phyloP scores from a whole-genome alignment of 805 yeast species.

The Nakazawaea wyomingensis region DNA sequence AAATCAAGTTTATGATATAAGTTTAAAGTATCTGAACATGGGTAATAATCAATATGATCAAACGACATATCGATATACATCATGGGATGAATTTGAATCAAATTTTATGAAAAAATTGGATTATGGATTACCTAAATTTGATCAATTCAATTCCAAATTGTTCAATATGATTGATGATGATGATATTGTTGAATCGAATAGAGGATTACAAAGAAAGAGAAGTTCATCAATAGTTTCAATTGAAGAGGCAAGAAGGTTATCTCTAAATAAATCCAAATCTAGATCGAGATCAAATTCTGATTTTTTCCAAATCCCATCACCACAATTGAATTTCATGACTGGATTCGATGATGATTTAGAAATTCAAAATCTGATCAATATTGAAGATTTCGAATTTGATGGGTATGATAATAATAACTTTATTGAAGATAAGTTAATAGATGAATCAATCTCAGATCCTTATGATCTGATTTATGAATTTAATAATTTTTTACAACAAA shows the following conservation, averaged over 20 bases:
- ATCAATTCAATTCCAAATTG: neutral
- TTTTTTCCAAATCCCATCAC: neutral
- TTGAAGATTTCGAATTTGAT: neutral
- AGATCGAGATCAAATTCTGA: slow-evolving; percentile 1
- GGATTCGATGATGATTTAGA: neutral
- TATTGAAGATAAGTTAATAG: neutral
- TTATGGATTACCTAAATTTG: neutral
- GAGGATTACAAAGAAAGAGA: too few relatives aligned
- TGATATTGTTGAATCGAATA: too few relatives aligned
- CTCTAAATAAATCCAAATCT: slow-evolving; percentile 1
- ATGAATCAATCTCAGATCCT: neutral
- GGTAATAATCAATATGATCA: too few relatives aligned
- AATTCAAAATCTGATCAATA: too few relatives aligned
- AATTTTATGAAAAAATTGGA: neutral
- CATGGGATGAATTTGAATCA: neutral
- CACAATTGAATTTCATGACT: neutral
- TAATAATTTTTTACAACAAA: too few relatives aligned
- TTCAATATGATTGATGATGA: too few relatives aligned
- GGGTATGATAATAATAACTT: neutral
- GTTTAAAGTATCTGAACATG: neutral
- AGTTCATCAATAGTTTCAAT: slow-evolving; percentile 23
- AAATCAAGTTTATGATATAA: neutral
- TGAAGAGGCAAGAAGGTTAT: slow-evolving; percentile 22
- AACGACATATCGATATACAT: neutral
- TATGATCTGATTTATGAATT: neutral